Evolutionary conservation across 495 filamentous ascomycete genomes (phyloP).

Genomic region (Tuber umbilicatum): DNA sequence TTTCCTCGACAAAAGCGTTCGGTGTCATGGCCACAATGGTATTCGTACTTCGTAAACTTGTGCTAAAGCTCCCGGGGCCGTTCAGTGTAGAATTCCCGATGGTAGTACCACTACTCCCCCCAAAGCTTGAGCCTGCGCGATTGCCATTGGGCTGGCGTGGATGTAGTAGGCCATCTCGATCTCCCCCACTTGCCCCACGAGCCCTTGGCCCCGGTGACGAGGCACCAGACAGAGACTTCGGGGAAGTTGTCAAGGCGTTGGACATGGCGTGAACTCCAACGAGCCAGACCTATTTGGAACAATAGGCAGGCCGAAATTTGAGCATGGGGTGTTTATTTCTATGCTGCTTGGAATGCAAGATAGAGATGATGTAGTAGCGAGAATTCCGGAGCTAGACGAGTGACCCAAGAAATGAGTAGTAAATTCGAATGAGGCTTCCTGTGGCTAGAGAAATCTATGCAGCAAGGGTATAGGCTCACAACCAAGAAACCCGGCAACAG

Average conservation of each 20-base stretch:
- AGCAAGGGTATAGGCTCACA: background rate
- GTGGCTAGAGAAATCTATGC: background rate
- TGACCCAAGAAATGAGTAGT: background rate
- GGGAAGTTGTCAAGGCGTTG: constrained; percentile 40
- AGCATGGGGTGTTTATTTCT: constrained; percentile 24
- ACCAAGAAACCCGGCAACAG: background rate
- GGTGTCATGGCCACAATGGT: constrained; percentile 53
- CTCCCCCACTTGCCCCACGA: constrained; percentile 37
- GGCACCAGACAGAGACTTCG: constrained; percentile 28
- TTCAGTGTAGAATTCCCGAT: constrained; percentile 44
- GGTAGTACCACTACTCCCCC: constrained; percentile 14
- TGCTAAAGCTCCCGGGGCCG: constrained; percentile 86
- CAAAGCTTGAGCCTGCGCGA: constrained; percentile 34
- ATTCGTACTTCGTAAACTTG: constrained; percentile 72
- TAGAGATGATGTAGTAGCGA: background rate
- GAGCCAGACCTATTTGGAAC: constrained; percentile 24
- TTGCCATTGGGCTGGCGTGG: constrained; percentile 37
- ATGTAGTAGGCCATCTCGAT: constrained; percentile 32
- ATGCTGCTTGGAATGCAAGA: background rate
- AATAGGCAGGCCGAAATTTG: constrained; percentile 26
- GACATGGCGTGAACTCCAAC: constrained; percentile 41
- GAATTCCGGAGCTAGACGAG: background rate
- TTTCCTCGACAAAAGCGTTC: constrained; percentile 59
- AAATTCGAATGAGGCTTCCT: background rate
- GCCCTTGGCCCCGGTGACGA: constrained; percentile 26